A percentile compares a stretch with the other conserved stretches of the same genome.
phyloP scores from a whole-genome alignment of 768 basidiomycete genomes.

The Saitozyma podzolica region DNA sequence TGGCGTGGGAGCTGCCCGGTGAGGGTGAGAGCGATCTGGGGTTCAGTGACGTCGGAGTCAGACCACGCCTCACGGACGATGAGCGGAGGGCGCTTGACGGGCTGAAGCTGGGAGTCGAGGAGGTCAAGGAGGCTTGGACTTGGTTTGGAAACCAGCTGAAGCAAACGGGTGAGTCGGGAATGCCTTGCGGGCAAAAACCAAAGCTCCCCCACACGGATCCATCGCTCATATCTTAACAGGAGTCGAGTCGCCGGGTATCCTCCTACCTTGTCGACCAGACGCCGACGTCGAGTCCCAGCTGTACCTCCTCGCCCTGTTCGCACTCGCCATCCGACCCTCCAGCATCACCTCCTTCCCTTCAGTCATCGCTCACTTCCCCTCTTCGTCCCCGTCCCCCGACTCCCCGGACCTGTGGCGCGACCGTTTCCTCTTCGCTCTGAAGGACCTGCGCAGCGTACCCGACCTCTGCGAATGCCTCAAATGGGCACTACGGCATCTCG shows the following conservation, averaged over 20 bases:
- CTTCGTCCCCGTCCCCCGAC: conserved; percentile 9
- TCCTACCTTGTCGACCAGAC: conserved; percentile 11
- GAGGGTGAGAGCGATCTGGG: conserved; percentile 10
- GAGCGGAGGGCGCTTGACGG: conserved; percentile 19
- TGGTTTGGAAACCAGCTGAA: conserved; percentile 21
- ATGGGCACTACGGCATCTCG: conserved; percentile 22
- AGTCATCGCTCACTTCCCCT: conserved; percentile 9
- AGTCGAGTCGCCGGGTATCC: conserved; percentile 5
- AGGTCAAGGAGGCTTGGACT: conserved; percentile 27
- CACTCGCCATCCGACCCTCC: conserved; percentile 15
- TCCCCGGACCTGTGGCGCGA: conserved; percentile 13
- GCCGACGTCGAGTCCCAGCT: conserved; percentile 6
- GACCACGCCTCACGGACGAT: conserved; percentile 8
- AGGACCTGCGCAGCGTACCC: background rate
- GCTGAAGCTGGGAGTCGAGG: conserved; percentile 13
- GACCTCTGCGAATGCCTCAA: conserved; percentile 21
- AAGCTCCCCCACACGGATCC: background rate
- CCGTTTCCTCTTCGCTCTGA: conserved; percentile 7
- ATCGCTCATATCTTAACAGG: conserved; percentile 3
- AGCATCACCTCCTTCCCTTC: conserved; percentile 20
- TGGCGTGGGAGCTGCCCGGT: background rate
- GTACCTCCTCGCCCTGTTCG: conserved; percentile 18
- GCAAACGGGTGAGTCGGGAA: conserved; percentile 22
- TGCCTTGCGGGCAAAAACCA: background rate
- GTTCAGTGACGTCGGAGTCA: conserved; percentile 19